phyloP scores from a whole-genome alignment of 2,329 filamentous ascomycete species.

The Diaporthe sp. region DNA sequence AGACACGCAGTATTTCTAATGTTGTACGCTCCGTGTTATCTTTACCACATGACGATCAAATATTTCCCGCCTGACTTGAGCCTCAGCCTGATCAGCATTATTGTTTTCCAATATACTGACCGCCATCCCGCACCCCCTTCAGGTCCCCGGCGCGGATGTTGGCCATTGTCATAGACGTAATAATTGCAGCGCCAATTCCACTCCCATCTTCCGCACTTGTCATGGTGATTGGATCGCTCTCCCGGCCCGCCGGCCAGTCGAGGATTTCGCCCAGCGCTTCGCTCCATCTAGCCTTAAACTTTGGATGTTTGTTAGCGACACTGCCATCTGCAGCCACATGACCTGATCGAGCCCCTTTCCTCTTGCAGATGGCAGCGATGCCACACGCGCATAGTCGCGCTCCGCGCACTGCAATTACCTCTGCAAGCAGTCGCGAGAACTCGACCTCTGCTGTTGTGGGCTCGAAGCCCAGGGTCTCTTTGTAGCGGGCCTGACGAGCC shows the following conservation, averaged over 20 bases:
- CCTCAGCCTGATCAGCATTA: neutral
- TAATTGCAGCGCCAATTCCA: conserved; percentile 81
- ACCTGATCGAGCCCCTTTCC: conserved; percentile 77
- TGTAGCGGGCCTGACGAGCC: conserved; percentile 75
- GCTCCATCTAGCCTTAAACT: conserved; percentile 80
- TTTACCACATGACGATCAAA: neutral
- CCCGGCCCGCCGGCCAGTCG: conserved; percentile 75
- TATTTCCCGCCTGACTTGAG: neutral
- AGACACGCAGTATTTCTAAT: neutral
- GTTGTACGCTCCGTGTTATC: neutral
- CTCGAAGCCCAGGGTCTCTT: conserved; percentile 69
- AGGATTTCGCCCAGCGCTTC: conserved; percentile 80
- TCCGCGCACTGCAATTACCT: conserved; percentile 80
- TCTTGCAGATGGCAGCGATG: conserved; percentile 82
- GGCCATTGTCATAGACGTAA: conserved; percentile 63
- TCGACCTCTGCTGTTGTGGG: conserved; percentile 76
- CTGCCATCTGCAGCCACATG: conserved; percentile 83
- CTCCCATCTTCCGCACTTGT: conserved; percentile 79
- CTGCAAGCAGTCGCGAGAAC: conserved; percentile 77
- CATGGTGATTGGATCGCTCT: conserved; percentile 77
- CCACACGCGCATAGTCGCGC: conserved; percentile 81
- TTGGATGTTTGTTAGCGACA: conserved; percentile 85
- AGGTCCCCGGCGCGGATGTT: conserved; percentile 36
- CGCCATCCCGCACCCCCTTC: conserved; percentile 31
- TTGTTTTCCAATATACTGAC: conserved; percentile 25